Percentiles rank a stretch among this genome's conserved stretches.
Evolutionary conservation across 1,284 basidiomycete genomes (phyloP).

Genomic region (Pseudozyma thailandica): DNA sequence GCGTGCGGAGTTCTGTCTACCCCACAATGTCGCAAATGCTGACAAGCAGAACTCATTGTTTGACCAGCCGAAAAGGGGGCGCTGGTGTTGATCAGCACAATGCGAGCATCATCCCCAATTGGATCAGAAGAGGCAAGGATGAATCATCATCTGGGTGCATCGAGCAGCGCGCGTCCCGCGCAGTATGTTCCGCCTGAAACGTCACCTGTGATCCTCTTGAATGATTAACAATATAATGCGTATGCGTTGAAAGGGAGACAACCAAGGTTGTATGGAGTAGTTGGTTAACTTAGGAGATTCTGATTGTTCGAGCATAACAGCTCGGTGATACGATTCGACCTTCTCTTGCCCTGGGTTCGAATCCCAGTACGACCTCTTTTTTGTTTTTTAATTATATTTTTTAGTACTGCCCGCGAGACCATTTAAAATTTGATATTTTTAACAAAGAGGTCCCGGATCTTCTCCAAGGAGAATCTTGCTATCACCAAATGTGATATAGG

Average conservation of each 20-base stretch:
- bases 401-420: no score
- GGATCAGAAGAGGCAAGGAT: neutral
- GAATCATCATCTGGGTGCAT: conserved; percentile 23
- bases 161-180: neutral
- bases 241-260: neutral
- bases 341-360: conserved; percentile 58
- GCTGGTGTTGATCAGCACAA: no score
- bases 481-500: no score
- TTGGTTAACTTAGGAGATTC: conserved; percentile 57
- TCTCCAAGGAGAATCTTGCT: no score
- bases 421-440: no score
- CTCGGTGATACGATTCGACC: conserved; percentile 16
- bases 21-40: no score
- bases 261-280: conserved; percentile 52
- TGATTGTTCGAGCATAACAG: conserved; percentile 14
- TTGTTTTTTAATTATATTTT: neutral
- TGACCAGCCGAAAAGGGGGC: no score
- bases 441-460: no score
- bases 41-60: no score
- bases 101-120: no score
- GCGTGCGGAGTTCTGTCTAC: no score
- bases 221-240: neutral
- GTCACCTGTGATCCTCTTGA: no score
- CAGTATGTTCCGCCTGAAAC: neutral
- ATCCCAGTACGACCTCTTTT: conserved; percentile 48